Base-by-base conservation (phyloP, 2,329 filamentous ascomycete species). In the Graphium sp. region DNA sequence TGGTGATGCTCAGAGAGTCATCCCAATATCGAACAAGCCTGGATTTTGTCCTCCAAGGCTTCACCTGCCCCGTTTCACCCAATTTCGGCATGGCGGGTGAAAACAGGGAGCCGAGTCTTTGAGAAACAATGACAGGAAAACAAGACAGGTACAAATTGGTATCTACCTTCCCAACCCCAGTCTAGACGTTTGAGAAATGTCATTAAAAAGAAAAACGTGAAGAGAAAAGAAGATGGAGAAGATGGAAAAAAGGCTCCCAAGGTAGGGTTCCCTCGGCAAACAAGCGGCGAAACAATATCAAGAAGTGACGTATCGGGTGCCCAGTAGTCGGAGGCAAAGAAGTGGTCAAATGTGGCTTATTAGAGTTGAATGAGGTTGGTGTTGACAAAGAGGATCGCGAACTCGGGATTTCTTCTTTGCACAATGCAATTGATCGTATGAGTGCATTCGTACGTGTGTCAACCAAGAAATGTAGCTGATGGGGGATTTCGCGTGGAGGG, bases 271-370 rank as follows among this genome's bases (percentile, higher is more conserved):
- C n/a, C 8, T 9, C 15, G 11, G 7, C 13, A 16, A 23, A 29
- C 18, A 28, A 18, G 26, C 24, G 17, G 26, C 15, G 15, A 24
- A 20, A 18, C 14, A 22, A 25, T 17, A 22, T 22, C 25, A 16
- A 12, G 13, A 22, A 12, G 13, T 17, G 19, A 21, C 19, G 24
- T 20, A 23, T 13, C 18, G 26, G 15, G 19, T 22, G 12, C 14
- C 26, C 23, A 12, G 28, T 33, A 22, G 34, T 35, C 18, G 29
- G 32, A 40, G 28, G 35, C 26, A 33, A 33, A 32, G 29, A 25
- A 32, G 19, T 34, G 31, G 32, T 23, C 35, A 36, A 32, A 32
- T 32, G 36, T 35, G 4, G 14, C 22, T 22, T 27, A 22, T 22
- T 12, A 22, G 20, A 22, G 10, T 17, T 10, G 13, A 27, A 12